Conservation (phyloP, 352 stramenopile species). For the Phytophthora megakarya region DNA sequence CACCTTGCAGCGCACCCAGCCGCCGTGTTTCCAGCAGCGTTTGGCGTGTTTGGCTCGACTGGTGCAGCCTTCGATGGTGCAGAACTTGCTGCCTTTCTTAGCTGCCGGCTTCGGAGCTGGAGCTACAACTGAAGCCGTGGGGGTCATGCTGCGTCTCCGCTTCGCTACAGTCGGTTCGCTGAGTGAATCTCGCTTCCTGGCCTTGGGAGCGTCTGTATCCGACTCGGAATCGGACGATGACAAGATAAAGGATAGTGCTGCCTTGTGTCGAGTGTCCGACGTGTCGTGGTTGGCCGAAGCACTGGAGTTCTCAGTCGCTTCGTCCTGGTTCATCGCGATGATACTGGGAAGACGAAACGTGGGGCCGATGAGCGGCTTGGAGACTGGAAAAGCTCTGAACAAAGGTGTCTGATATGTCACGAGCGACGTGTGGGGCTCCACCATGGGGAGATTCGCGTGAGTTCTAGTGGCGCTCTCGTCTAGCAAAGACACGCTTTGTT, state of each 20-base stretch:
- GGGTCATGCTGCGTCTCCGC: slow-evolving; percentile 21
- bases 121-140: background rate
- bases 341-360: slow-evolving; percentile 25
- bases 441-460: slow-evolving; percentile 18
- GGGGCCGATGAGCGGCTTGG: slow-evolving; percentile 11
- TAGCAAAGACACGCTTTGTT: background rate
- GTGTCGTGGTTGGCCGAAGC: slow-evolving; percentile 10
- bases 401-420: slow-evolving; percentile 23
- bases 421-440: slow-evolving; percentile 28
- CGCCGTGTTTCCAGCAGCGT: slow-evolving; percentile 66
- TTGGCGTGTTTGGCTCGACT: slow-evolving; percentile 59
- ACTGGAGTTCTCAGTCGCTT: slow-evolving; percentile 21
- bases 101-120: background rate
- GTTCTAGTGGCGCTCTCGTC: background rate
- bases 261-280: slow-evolving; percentile 25
- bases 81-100: slow-evolving; percentile 68
- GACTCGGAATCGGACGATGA: slow-evolving; percentile 39
- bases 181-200: slow-evolving; percentile 22
- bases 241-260: slow-evolving; percentile 42
- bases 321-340: slow-evolving; percentile 27
- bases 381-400: slow-evolving; percentile 14
- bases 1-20: slow-evolving; percentile 63
- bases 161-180: slow-evolving; percentile 26
- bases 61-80: slow-evolving; percentile 49
- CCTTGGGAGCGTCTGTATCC: slow-evolving; percentile 15